These are phyloP conservation scores for Trametes cubensis DNA, from an alignment of 768 basidiomycete species.

Conservation along the genomic window DNA sequence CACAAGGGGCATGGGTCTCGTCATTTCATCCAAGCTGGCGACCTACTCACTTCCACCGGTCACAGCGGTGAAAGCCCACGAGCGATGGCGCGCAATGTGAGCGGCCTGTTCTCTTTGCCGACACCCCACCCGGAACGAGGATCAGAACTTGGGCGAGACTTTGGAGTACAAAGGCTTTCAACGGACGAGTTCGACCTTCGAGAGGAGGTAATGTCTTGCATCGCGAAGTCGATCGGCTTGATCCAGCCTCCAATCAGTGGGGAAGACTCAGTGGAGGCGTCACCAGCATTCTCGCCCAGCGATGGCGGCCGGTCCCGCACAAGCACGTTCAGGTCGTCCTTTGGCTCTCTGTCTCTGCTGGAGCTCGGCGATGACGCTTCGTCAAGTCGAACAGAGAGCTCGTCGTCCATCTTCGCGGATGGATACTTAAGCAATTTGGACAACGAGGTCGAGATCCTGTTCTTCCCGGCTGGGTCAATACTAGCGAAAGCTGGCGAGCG, in stretches of 20 bases:
- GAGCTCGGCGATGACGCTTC: conserved; percentile 67
- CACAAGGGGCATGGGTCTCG: conserved; percentile 43
- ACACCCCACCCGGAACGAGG: conserved; percentile 24
- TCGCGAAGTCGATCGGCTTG: conserved; percentile 95
- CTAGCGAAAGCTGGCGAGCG: conserved; percentile 89
- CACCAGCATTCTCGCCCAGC: conserved; percentile 60
- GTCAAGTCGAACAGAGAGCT: conserved; percentile 66
- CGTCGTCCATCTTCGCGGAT: conserved; percentile 50
- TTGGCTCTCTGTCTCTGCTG: conserved; percentile 72
- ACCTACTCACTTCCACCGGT: conserved; percentile 64
- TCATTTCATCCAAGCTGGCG: conserved; percentile 73
- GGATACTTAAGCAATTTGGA: conserved; percentile 82
- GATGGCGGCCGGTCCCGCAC: conserved; percentile 39
- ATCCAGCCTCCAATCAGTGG: conserved; percentile 82
- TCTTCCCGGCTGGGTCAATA: conserved; percentile 83
- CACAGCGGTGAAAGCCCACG: conserved; percentile 48
- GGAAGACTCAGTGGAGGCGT: conserved; percentile 64
- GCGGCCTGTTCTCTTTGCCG: conserved; percentile 21
- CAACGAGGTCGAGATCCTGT: conserved; percentile 95
- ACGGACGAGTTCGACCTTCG: conserved; percentile 89
- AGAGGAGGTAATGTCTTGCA: conserved; percentile 96
- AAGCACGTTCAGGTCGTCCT: conserved; percentile 61
- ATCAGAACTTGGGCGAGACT: background rate
- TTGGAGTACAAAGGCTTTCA: conserved; percentile 35
- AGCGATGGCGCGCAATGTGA: conserved; percentile 26